Conservation (phyloP, 495 filamentous ascomycete genomes). For the Barbatosphaeria neglecta region DNA sequence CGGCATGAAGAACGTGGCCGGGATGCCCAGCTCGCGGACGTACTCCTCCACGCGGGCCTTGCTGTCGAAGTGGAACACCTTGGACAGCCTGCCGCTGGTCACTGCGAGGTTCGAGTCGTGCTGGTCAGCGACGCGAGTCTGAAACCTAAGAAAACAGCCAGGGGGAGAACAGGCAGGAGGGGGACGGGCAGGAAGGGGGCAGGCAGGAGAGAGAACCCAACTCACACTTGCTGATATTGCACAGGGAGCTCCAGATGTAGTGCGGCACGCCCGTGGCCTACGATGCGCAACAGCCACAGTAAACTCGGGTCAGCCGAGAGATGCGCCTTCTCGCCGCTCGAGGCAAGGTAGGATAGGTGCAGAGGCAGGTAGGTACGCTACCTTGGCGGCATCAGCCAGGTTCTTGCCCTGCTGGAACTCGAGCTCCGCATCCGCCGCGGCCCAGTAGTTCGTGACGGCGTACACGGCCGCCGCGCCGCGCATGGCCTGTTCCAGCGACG, state of each 20-base stretch:
- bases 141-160: too few species aligned
- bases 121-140: neutral
- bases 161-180: too few species aligned
- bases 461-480: slow-evolving; percentile 34
- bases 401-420: slow-evolving; percentile 35
- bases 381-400: slow-evolving; percentile 37
- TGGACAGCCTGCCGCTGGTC: slow-evolving; percentile 29
- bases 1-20: slow-evolving; percentile 43
- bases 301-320: too few species aligned
- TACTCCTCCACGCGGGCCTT: slow-evolving; percentile 52
- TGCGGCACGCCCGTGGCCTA: slow-evolving; percentile 26
- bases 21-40: slow-evolving; percentile 33
- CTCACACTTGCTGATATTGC: slow-evolving; percentile 23
- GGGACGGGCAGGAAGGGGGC: neutral
- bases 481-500: slow-evolving; percentile 34
- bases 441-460: slow-evolving; percentile 33
- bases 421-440: slow-evolving; percentile 15
- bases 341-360: too few species aligned
- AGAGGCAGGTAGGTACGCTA: neutral
- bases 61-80: slow-evolving; percentile 50
- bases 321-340: too few species aligned
- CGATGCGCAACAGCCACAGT: neutral
- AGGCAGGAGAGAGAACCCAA: slow-evolving; percentile 1
- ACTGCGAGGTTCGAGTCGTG: slow-evolving; percentile 22
- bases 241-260: slow-evolving; percentile 33